Evolutionary conservation across 805 yeast genomes (phyloP).

Genomic region (Cyberlindnera subsufficiens): DNA sequence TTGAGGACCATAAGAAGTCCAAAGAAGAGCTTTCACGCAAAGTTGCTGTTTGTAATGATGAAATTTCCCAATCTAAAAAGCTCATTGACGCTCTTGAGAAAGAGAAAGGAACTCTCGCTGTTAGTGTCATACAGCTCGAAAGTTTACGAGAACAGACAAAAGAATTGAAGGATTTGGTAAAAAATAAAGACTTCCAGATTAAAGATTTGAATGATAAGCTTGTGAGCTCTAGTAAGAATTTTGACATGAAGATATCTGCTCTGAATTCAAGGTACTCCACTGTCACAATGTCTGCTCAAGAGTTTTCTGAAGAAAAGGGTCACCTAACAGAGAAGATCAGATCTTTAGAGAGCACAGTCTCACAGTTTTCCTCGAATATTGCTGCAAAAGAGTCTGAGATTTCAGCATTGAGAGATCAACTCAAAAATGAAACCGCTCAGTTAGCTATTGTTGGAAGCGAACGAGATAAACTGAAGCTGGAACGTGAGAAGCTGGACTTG

Average conservation of each 20-base stretch:
- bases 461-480: conserved; percentile 24
- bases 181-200: conserved; percentile 31
- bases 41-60: conserved; percentile 18
- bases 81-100: conserved; percentile 17
- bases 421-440: conserved; percentile 23
- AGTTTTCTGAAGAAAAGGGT: conserved; percentile 38
- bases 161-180: conserved; percentile 23
- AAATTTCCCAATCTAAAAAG: conserved; percentile 22
- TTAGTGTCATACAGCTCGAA: conserved; percentile 12
- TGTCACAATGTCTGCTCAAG: conserved; percentile 32
- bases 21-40: conserved; percentile 25
- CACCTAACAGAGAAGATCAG: conserved; percentile 35
- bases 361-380: conserved; percentile 29
- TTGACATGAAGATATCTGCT: conserved; percentile 30
- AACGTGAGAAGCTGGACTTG: conserved; percentile 23
- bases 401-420: conserved; percentile 21
- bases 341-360: conserved; percentile 29
- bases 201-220: conserved; percentile 26
- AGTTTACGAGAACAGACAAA: conserved; percentile 24
- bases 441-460: conserved; percentile 18
- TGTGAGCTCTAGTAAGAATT: conserved; percentile 24
- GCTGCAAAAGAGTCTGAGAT: conserved; percentile 32
- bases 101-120: conserved; percentile 16
- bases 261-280: conserved; percentile 27
- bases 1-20: conserved; percentile 22